Conservation (phyloP, 345 rosid genomes). For the Firmiana major region DNA sequence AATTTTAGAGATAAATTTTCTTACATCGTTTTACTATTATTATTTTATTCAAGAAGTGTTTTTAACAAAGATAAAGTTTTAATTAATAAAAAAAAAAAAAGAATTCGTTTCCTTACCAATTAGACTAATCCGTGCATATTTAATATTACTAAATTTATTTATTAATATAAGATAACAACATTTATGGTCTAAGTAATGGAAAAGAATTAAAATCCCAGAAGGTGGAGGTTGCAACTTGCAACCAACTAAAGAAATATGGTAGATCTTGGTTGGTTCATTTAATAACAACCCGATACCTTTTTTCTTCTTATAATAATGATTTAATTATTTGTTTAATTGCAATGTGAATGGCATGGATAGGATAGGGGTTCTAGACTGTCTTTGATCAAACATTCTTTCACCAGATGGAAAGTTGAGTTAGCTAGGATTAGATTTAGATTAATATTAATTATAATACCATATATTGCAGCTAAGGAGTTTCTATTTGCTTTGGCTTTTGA, state of each 20-base stretch:
- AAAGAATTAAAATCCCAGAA: background rate
- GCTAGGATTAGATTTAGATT: background rate
- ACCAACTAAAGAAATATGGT: conserved; percentile 32
- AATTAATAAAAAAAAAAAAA: too few species aligned
- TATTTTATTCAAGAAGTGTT: too few species aligned
- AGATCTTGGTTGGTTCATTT: conserved; percentile 35
- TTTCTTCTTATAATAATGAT: background rate
- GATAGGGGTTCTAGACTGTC: background rate
- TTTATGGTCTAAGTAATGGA: background rate
- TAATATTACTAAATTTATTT: background rate
- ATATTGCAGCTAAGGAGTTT: background rate
- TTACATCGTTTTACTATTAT: too few species aligned
- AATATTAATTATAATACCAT: too few species aligned
- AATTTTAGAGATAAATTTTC: too few species aligned
- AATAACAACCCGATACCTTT: conserved; percentile 21
- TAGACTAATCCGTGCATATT: background rate
- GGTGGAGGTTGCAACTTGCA: conserved; percentile 40
- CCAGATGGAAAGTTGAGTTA: background rate
- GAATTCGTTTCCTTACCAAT: too few species aligned
- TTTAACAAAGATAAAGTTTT: too few species aligned
- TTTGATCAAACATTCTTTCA: background rate
- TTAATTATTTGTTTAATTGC: background rate
- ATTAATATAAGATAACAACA: background rate
- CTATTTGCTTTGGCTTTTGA: background rate
- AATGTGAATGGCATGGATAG: conserved; percentile 17